These are phyloP conservation scores for Begonia peltatifolia DNA, from an alignment of 306 rosid species.

Conservation along the genomic window DNA sequence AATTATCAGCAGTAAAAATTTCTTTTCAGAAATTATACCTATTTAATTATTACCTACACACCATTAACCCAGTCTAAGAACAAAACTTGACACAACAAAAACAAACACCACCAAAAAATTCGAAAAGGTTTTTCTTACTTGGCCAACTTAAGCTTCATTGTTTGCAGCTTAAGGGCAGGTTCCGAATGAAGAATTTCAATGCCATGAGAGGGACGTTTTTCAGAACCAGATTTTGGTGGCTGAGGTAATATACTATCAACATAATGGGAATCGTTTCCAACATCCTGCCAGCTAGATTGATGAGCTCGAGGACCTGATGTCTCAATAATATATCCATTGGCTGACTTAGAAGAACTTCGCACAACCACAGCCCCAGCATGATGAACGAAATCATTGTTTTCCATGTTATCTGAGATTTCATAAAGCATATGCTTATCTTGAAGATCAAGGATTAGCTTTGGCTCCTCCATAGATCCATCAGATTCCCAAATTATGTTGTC, in stretches of 20 bases:
- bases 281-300: conserved; percentile 59
- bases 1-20: too few relatives aligned
- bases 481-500: conserved; percentile 81
- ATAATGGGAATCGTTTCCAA: conserved; percentile 85
- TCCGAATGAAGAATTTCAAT: conserved; percentile 86
- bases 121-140: conserved; percentile 37
- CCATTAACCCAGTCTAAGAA: not conserved
- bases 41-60: not conserved
- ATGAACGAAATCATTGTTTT: conserved; percentile 45
- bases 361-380: conserved; percentile 93
- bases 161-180: conserved; percentile 84
- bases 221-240: conserved; percentile 80
- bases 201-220: conserved; percentile 80
- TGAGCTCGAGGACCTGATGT: conserved; percentile 66
- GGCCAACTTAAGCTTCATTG: conserved; percentile 87
- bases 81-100: too few relatives aligned
- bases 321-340: conserved; percentile 52
- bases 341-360: conserved; percentile 32
- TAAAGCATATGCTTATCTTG: conserved; percentile 95
- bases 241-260: conserved; percentile 82
- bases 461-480: conserved; percentile 35
- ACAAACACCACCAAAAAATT: too few relatives aligned
- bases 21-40: too few relatives aligned
- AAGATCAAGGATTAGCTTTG: conserved; percentile 86
- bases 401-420: conserved; percentile 63